Base-by-base conservation (phyloP, 2,329 filamentous ascomycete species). In the Paecilomyces formosus region DNA sequence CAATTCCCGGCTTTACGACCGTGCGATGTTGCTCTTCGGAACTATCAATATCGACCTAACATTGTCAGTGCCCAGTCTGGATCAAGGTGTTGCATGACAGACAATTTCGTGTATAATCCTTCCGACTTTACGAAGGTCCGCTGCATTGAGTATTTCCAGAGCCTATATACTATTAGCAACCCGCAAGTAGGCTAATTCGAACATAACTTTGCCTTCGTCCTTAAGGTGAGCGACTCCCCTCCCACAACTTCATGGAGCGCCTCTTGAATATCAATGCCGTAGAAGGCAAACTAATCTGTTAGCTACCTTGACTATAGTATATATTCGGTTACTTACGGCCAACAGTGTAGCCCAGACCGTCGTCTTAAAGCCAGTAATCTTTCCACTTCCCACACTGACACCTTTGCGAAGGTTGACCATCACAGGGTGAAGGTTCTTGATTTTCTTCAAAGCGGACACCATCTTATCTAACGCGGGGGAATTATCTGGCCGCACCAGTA, bases 351-450 rank as follows among this genome's bases (percentile, higher is more conserved):
- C 82, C 92, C 90, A 97, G 13, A 87, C 84, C 31, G 84, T 87
- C 57, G 79, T 84, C 59, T 84, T 82, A 62, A 89, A 82, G 0
- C 85, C 84, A 13, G 76, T 77, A 31, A 76, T 75, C 55, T 79
- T 80, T 2, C 78, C 78, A 59, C 73, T 76, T 15, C 76, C 76
- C 52, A 74, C 74, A 66, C 85, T 87, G n/a, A 89, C 82, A 0
- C 94, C 94, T 71, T 90, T 95, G 58, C 83, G 86, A 9, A 99
- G 77, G 65, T 88, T 87, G 21, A 83, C 78, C 57, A 95, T 80
- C 0, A 85, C 78, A 2, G 82, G 81, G 22, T 84, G 85, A 69
- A 96, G 85, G 66, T 96, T 92, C 64, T 88, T 89, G 57, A 96
- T 82, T 60, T 83, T 86, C 55, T 83, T 85, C 52, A 97, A 72